These are phyloP conservation scores for Cymodocea nodosa DNA, from an alignment of 116 monocot genomes.

Conservation along the genomic window DNA sequence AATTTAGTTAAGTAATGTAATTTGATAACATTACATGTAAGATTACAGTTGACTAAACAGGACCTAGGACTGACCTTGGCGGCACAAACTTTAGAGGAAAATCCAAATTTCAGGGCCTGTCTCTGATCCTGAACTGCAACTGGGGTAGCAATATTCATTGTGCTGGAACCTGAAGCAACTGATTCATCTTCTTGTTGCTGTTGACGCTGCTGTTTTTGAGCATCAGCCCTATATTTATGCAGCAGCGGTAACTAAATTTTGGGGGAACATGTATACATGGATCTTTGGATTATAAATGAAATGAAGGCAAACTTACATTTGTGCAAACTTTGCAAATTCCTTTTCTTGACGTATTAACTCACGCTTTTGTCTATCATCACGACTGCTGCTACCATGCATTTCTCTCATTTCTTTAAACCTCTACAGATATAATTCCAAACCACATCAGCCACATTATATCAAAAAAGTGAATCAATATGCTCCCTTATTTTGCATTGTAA, in stretches of 20 bases:
- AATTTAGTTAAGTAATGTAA: too few relatives aligned
- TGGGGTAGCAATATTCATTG: slow-evolving; percentile 9
- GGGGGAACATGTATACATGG: too few relatives aligned
- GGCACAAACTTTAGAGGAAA: slow-evolving; percentile 57
- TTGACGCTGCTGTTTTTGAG: slow-evolving; percentile 35
- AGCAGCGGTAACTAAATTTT: too few relatives aligned
- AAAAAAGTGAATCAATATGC: too few relatives aligned
- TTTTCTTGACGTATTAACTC: slow-evolving; percentile 94
- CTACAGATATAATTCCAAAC: slow-evolving; percentile 17
- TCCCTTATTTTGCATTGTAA: neutral
- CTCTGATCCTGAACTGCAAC: slow-evolving; percentile 46
- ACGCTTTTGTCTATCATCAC: slow-evolving; percentile 88
- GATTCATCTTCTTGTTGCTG: slow-evolving; percentile 39
- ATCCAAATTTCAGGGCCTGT: slow-evolving; percentile 84
- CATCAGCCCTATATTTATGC: slow-evolving; percentile 48
- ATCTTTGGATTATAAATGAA: neutral
- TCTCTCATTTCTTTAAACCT: slow-evolving; percentile 99
- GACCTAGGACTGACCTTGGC: slow-evolving; percentile 38
- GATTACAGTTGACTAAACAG: too few relatives aligned
- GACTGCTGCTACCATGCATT: slow-evolving; percentile 87
- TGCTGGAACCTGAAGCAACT: slow-evolving; percentile 16
- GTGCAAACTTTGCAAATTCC: slow-evolving; percentile 96
- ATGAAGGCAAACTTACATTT: slow-evolving; percentile 41
- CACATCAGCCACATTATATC: too few relatives aligned
- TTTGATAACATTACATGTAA: too few relatives aligned